Evolutionary conservation across 1,284 basidiomycete species (phyloP).

Genomic region (Rhizoctonia solani): DNA sequence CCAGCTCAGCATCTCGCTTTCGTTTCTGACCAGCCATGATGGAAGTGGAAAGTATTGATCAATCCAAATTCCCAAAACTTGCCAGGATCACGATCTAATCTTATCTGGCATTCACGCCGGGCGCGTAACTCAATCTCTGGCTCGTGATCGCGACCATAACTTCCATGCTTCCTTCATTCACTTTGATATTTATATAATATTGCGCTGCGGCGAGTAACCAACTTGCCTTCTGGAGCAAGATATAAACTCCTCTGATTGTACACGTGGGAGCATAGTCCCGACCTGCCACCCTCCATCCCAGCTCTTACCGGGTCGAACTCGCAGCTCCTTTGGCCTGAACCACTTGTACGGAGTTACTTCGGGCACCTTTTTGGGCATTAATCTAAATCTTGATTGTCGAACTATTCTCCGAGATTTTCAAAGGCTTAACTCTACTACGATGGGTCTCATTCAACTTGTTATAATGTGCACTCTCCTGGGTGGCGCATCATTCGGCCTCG

Average conservation of each 20-base stretch:
- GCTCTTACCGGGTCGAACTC: neutral
- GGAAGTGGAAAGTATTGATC: neutral
- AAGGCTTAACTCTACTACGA: constrained; percentile 32
- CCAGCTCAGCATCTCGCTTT: neutral
- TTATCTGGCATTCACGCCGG: neutral
- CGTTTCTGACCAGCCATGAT: constrained; percentile 18
- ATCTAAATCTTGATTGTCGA: no score
- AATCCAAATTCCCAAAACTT: constrained; percentile 14
- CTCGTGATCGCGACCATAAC: constrained; percentile 29
- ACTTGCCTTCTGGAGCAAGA: no score
- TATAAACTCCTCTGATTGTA: no score
- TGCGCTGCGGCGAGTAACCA: constrained; percentile 5
- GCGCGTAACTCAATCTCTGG: neutral
- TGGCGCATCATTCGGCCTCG: constrained; percentile 69
- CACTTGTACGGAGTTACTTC: no score
- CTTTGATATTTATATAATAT: constrained; percentile 1
- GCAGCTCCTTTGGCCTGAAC: no score
- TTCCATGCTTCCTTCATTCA: constrained; percentile 24
- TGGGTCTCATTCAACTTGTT: constrained; percentile 52
- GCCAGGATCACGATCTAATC: constrained; percentile 19
- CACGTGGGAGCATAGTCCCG: no score
- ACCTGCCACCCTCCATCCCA: no score
- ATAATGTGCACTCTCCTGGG: constrained; percentile 72
- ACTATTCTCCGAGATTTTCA: neutral
- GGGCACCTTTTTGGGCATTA: no score